Percentiles rank a stretch among this genome's conserved stretches.
These are phyloP conservation scores for Saksenaea vasiformis DNA, from an alignment of 371 early-diverging fungal species.

Conservation along the genomic window DNA sequence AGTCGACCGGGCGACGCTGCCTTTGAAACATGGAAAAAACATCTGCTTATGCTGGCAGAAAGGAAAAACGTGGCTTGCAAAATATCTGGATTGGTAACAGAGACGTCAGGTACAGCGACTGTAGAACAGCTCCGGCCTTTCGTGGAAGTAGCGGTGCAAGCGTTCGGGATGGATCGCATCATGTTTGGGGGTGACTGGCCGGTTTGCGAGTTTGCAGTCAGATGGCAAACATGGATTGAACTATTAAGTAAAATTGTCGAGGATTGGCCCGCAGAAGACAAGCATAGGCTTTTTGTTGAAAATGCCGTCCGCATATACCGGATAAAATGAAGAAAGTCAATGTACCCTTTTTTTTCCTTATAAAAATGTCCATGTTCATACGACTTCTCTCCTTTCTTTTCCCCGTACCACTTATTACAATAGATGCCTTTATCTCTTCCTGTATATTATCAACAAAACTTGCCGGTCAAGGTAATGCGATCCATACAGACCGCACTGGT, in stretches of 20 bases:
- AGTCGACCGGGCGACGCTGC: conserved; percentile 22
- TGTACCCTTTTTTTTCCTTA: background rate
- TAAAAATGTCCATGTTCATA: background rate
- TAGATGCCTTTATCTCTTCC: background rate
- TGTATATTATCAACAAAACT: background rate
- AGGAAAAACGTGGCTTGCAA: conserved; percentile 41
- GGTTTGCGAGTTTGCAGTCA: conserved; percentile 20
- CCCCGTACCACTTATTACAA: background rate
- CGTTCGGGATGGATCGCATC: conserved; percentile 46
- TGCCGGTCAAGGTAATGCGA: background rate
- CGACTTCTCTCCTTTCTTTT: background rate
- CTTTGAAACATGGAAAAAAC: conserved; percentile 34
- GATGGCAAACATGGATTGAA: conserved; percentile 37
- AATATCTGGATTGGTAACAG: conserved; percentile 44
- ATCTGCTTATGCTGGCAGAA: conserved; percentile 24
- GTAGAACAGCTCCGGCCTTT: conserved; percentile 34
- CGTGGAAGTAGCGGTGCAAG: conserved; percentile 30
- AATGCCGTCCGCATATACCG: conserved; percentile 35
- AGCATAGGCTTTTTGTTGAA: conserved; percentile 34
- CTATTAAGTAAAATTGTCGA: conserved; percentile 24
- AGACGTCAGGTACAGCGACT: conserved; percentile 12
- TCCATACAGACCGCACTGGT: background rate
- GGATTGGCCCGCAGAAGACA: conserved; percentile 36
- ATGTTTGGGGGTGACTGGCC: conserved; percentile 55
- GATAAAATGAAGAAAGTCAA: background rate